A percentile compares a stretch with the other conserved stretches of the same genome.
phyloP scores from a whole-genome alignment of 306 rosid species.

The Lathyrus sativus region DNA sequence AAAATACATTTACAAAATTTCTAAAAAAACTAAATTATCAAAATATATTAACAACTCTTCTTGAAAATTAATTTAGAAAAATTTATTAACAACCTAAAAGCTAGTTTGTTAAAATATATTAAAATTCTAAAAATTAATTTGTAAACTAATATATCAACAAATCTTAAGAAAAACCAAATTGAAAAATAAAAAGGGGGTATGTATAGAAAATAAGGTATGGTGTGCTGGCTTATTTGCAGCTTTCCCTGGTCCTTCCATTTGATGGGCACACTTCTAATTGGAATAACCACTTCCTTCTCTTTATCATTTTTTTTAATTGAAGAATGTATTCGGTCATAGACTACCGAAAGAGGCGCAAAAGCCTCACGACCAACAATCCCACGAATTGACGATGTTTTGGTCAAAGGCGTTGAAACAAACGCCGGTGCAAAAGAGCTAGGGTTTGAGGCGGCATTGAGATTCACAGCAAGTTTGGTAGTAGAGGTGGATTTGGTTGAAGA shows the following conservation, averaged over 20 bases:
- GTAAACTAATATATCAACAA: no score
- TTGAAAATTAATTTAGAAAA: no score
- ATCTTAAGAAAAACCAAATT: no score
- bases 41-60: no score
- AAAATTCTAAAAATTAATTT: no score
- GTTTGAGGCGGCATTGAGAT: conserved; percentile 25
- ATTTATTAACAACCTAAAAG: no score
- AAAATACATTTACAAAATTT: no score
- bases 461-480: not conserved
- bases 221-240: no score
- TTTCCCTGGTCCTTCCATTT: not conserved
- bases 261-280: not conserved
- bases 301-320: conserved; percentile 35
- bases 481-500: not conserved
- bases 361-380: conserved; percentile 41
- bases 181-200: no score
- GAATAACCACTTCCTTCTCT: not conserved
- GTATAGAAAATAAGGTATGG: no score
- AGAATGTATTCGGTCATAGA: conserved; percentile 40
- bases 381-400: conserved; percentile 20
- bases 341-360: conserved; percentile 48
- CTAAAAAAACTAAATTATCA: no score
- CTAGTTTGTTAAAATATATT: no score
- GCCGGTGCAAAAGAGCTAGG: conserved; percentile 38
- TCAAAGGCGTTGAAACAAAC: conserved; percentile 33